These are phyloP conservation scores for Sphaceloma murrayae DNA, from an alignment of 2,329 filamentous ascomycete species.

Conservation along the genomic window DNA sequence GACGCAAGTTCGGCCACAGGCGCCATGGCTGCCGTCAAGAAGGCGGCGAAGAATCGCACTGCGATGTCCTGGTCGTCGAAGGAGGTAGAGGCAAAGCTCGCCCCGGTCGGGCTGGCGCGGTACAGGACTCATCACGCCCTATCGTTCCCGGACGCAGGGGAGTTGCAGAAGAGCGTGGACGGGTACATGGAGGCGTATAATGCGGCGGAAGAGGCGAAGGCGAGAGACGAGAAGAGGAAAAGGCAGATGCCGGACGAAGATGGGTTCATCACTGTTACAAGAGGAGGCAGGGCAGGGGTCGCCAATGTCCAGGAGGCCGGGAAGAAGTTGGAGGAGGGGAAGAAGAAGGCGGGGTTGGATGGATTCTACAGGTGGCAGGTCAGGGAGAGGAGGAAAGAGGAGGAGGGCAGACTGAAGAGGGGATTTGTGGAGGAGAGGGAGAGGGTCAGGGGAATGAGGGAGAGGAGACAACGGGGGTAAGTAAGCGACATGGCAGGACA, in stretches of 20 bases:
- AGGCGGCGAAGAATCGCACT: constrained; percentile 46
- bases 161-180: constrained; percentile 66
- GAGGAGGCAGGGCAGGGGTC: constrained; percentile 63
- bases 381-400: constrained; percentile 67
- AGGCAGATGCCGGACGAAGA: constrained; percentile 84
- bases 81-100: constrained; percentile 47
- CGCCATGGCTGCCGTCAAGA: constrained; percentile 65
- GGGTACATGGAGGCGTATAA: constrained; percentile 75
- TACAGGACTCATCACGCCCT: constrained; percentile 58
- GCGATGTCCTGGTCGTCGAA: constrained; percentile 58
- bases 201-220: constrained; percentile 56
- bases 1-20: constrained; percentile 69
- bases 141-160: constrained; percentile 56
- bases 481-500: neutral
- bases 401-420: constrained; percentile 58
- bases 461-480: constrained; percentile 43
- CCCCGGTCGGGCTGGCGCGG: constrained; percentile 46
- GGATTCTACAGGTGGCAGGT: constrained; percentile 82
- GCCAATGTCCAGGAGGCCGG: constrained; percentile 63
- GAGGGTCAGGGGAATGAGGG: constrained; percentile 61
- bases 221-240: constrained; percentile 51
- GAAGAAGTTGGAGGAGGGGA: constrained; percentile 52
- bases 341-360: constrained; percentile 52
- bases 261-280: constrained; percentile 85
- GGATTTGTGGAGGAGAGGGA: constrained; percentile 68